Percentiles rank a stretch among this genome's conserved stretches.
Evolutionary conservation across 2,329 filamentous ascomycete species (phyloP).

Genomic region (Aspergillus fructus): DNA sequence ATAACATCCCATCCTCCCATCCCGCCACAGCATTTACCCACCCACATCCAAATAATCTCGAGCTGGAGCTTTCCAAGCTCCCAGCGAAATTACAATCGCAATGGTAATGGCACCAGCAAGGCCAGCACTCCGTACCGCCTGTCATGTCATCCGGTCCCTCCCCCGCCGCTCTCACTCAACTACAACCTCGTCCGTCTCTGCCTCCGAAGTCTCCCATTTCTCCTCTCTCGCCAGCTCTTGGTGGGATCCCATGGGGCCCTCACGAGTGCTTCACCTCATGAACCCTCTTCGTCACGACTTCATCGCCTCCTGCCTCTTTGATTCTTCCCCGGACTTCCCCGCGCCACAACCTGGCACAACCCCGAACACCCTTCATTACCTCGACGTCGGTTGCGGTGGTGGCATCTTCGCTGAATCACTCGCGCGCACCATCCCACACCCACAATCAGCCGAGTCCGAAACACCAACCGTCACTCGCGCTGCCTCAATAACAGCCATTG

Average conservation of each 20-base stretch:
- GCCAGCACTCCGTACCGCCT: conserved; percentile 7
- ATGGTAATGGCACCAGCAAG: conserved; percentile 13
- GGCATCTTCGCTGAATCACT: conserved; percentile 86
- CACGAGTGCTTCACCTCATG: conserved; percentile 92
- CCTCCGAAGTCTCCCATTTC: conserved; percentile 90
- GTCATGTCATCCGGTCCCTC: conserved; percentile 2
- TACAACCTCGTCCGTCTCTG: conserved; percentile 69
- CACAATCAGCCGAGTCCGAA: background rate
- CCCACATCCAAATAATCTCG: background rate
- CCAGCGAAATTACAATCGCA: conserved; percentile 1
- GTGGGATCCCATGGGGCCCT: conserved; percentile 96
- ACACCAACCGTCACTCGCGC: conserved; percentile 39
- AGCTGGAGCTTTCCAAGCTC: background rate
- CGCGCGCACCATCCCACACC: conserved; percentile 40
- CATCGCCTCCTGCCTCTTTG: conserved; percentile 68
- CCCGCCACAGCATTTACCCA: background rate
- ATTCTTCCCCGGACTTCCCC: conserved; percentile 16
- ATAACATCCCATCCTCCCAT: background rate
- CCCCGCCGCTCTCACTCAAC: conserved; percentile 32
- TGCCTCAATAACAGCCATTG: conserved; percentile 45
- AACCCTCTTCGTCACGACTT: conserved; percentile 95
- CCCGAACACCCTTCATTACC: conserved; percentile 55
- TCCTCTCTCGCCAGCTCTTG: conserved; percentile 87
- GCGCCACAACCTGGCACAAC: conserved; percentile 21
- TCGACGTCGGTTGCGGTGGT: conserved; percentile 93